phyloP scores from a whole-genome alignment of 345 rosid genomes.

The Aegle marmelos region DNA sequence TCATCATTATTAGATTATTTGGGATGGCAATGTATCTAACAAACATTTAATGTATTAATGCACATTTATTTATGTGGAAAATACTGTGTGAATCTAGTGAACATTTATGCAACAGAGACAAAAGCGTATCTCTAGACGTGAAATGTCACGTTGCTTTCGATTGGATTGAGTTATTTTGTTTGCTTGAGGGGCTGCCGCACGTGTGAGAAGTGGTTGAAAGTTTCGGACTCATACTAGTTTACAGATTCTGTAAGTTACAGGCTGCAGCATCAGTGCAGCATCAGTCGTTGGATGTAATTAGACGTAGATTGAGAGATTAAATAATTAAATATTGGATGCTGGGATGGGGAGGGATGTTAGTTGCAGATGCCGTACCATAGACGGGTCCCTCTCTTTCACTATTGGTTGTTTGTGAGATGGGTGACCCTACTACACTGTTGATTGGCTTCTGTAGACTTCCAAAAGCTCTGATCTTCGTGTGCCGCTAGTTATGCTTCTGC shows the following conservation, averaged over 20 bases:
- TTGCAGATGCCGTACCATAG: no score
- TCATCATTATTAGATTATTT: background rate
- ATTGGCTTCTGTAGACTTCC: background rate
- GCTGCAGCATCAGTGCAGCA: no score
- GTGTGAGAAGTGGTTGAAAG: no score
- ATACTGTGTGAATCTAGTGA: background rate
- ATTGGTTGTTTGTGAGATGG: background rate
- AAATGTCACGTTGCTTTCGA: background rate
- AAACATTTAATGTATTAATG: no score
- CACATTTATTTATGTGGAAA: background rate
- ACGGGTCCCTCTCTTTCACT: no score
- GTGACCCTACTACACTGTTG: background rate
- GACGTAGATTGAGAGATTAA: no score
- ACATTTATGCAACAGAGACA: background rate
- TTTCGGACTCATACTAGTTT: no score
- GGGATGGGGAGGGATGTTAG: no score
- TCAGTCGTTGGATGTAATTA: no score
- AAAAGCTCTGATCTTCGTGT: background rate
- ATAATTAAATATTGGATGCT: no score
- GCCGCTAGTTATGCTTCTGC: no score
- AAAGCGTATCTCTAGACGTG: constrained; percentile 1
- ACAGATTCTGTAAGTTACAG: no score
- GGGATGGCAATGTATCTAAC: background rate
- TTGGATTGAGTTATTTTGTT: background rate
- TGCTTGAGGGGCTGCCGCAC: background rate